Evolutionary conservation across 1,139 yeast genomes (phyloP).

Genomic region (Kodamaea derodonti): DNA sequence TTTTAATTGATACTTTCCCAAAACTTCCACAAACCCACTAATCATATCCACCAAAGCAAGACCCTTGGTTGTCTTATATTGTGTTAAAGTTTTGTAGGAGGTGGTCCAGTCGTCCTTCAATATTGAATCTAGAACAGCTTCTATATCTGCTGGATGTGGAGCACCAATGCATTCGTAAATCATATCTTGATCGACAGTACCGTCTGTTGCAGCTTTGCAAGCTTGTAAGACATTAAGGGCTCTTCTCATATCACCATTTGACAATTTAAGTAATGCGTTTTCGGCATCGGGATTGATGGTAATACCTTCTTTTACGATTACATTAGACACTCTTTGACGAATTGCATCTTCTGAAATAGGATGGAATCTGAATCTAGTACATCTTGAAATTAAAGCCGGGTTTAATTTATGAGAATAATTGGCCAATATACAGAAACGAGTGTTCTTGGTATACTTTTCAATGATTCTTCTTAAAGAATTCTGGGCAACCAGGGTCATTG

Average conservation of each 20-base stretch:
- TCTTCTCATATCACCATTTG: slow-evolving; percentile 94
- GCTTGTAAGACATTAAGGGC: slow-evolving; percentile 94
- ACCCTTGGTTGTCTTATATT: slow-evolving; percentile 69
- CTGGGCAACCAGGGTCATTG: slow-evolving; percentile 97
- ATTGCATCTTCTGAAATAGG: slow-evolving; percentile 74
- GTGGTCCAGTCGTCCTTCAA: slow-evolving; percentile 88
- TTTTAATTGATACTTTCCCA: slow-evolving; percentile 64
- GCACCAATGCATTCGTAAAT: slow-evolving; percentile 95
- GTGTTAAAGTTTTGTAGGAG: slow-evolving; percentile 60
- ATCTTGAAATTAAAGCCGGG: slow-evolving; percentile 90
- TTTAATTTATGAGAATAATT: slow-evolving; percentile 94
- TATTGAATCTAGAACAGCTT: slow-evolving; percentile 68
- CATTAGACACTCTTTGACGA: slow-evolving; percentile 59
- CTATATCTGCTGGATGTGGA: slow-evolving; percentile 85
- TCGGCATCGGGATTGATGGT: slow-evolving; percentile 57
- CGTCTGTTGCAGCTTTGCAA: slow-evolving; percentile 72
- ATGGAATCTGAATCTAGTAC: slow-evolving; percentile 90
- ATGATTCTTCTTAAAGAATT: slow-evolving; percentile 89
- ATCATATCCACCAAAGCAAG: slow-evolving; percentile 85
- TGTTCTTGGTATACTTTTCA: slow-evolving; percentile 91
- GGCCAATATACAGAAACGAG: slow-evolving; percentile 93
- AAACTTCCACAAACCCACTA: slow-evolving; percentile 66
- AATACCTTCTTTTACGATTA: slow-evolving; percentile 64
- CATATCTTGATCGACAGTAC: slow-evolving; percentile 47
- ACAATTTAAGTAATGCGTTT: slow-evolving; percentile 60